Base-by-base conservation (phyloP, 2,329 filamentous ascomycete species). In the Penicillium capsulatum region DNA sequence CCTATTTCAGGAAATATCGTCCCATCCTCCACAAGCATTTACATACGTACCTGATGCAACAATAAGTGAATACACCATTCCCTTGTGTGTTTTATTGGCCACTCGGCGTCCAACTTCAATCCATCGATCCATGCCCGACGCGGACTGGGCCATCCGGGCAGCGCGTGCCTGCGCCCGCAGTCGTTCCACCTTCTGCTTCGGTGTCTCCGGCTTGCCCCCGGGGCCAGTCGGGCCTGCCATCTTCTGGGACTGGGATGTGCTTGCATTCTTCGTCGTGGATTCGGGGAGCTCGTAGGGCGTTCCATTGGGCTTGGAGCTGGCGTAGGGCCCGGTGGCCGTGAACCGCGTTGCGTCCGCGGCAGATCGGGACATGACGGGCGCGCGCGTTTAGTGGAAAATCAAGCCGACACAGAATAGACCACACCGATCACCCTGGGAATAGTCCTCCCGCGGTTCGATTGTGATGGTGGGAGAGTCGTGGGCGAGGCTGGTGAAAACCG, bases 131-230 rank as follows among this genome's bases (percentile, higher is more conserved):
- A 76, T 71, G 28, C 65, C 65, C 15, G 72, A 75, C 35, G 76
- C 80, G 32, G 74, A 70, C 55, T 76, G 72, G 31, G 80, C 76
- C 52, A 75, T 72, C 63, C 78, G 77, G 31, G 81, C 80, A n/a
- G 79, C 79, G 42, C 80, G 72, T 60, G 84, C 81, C 45, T 82
- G 80, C 31, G 80, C 80, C 38, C 83, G 74, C 55, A 87, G 68
- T 44, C 83, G 74, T 48, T 79, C 75, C 24, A 87, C 83, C 54
- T 81, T 80, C 67, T 86, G 77, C 61, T 80, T 79, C 34, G 83
- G 77, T 2, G 81, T 83, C 67, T 87, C 83, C 47, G 57, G 54
- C 42, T 45, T 44, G 2, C 54, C 59, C 37, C 53, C 55, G 15
- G 60, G 52, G 11, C 51, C 58, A 33, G 43, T 38, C 20, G 49